Evolutionary conservation across 768 basidiomycete species (phyloP).

Genomic region (Russula compacta): DNA sequence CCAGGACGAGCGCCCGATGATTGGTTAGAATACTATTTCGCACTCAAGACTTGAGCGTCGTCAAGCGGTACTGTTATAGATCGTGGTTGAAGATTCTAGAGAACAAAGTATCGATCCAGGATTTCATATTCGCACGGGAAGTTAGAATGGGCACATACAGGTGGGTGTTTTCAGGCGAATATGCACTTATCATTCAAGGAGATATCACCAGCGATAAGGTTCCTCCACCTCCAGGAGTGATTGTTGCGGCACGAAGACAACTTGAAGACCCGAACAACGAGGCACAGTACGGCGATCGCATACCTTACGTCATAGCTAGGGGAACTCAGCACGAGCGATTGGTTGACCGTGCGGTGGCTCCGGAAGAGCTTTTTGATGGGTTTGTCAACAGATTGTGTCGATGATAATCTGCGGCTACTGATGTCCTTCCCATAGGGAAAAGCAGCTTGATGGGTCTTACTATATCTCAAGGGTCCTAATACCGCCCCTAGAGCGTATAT

Average conservation of each 20-base stretch:
- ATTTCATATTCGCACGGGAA: conserved; percentile 93
- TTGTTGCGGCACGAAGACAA: conserved; percentile 71
- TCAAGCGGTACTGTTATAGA: conserved; percentile 79
- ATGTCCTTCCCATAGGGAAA: conserved; percentile 34
- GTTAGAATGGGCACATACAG: conserved; percentile 91
- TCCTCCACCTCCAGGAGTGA: conserved; percentile 86
- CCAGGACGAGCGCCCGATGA: conserved; percentile 1
- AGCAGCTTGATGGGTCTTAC: conserved; percentile 76
- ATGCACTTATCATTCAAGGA: neutral
- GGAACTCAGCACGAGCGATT: conserved; percentile 56
- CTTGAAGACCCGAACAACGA: conserved; percentile 72
- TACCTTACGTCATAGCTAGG: conserved; percentile 80
- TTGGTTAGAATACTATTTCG: conserved; percentile 73
- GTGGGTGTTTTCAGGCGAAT: conserved; percentile 31
- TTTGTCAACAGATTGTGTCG: conserved; percentile 25
- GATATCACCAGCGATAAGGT: conserved; percentile 54
- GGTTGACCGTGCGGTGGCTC: conserved; percentile 68
- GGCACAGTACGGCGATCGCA: conserved; percentile 85
- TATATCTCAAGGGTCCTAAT: conserved; percentile 85
- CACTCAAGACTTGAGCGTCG: conserved; percentile 76
- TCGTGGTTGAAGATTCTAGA: conserved; percentile 83
- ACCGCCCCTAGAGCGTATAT: conserved; percentile 82
- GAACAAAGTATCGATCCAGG: conserved; percentile 74
- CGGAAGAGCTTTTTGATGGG: conserved; percentile 60
- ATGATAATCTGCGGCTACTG: neutral